phyloP scores from a whole-genome alignment of 371 early-diverging fungal genomes.

The Capillidium heterosporum region DNA sequence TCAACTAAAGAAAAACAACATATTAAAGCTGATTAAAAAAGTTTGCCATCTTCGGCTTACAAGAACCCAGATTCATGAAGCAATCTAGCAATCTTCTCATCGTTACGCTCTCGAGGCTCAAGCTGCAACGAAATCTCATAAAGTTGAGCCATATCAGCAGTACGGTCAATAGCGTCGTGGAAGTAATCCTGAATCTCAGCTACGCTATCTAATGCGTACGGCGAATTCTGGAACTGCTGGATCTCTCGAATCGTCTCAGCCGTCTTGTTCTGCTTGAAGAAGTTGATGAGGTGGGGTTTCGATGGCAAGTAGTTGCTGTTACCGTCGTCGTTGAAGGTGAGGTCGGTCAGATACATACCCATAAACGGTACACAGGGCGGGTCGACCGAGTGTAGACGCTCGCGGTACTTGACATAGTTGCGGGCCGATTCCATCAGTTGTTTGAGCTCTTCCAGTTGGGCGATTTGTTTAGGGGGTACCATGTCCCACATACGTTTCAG shows the following conservation, averaged over 20 bases:
- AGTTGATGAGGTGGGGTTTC: conserved; percentile 59
- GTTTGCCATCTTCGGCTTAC: too few species aligned
- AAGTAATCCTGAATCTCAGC: conserved; percentile 65
- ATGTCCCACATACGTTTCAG: conserved; percentile 71
- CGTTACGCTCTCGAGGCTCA: conserved; percentile 78
- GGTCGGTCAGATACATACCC: conserved; percentile 69
- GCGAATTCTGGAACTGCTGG: conserved; percentile 71
- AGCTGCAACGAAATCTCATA: conserved; percentile 57
- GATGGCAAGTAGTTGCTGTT: conserved; percentile 39
- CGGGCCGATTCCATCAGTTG: conserved; percentile 57
- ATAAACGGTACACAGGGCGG: conserved; percentile 88
- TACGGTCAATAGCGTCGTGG: conserved; percentile 25
- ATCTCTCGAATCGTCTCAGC: conserved; percentile 79
- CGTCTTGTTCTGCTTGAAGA: conserved; percentile 68
- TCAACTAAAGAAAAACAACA: too few species aligned
- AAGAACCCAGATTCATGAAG: conserved; percentile 76
- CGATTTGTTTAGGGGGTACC: conserved; percentile 22
- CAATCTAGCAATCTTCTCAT: conserved; percentile 71
- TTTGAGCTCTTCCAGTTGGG: conserved; percentile 26
- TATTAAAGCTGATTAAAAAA: too few species aligned
- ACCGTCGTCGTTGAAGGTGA: conserved; percentile 88
- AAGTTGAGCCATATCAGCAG: conserved; percentile 14
- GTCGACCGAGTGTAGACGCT: conserved; percentile 54
- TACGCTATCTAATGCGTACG: conserved; percentile 56
- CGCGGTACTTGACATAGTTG: conserved; percentile 71